Conservation (phyloP, 345 rosid genomes). For the Boechera stricta region DNA sequence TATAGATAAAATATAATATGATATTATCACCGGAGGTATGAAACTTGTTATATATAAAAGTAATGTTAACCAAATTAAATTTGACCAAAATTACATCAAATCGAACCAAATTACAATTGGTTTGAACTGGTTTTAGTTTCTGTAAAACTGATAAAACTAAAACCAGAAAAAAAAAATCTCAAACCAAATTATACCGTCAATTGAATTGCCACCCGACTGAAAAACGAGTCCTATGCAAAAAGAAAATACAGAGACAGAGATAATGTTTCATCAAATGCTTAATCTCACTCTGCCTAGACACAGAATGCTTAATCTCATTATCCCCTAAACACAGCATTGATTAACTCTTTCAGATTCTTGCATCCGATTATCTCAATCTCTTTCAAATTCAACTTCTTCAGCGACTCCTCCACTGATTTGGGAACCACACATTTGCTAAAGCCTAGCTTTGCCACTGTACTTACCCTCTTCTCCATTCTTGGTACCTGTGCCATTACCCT, state of each 20-base stretch:
- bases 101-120: neutral
- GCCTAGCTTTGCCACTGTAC: conserved; percentile 77
- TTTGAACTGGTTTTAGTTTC: conserved; percentile 1
- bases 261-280: neutral
- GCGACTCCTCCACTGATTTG: conserved; percentile 55
- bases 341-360: conserved; percentile 73
- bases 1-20: too few relatives aligned
- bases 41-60: too few relatives aligned
- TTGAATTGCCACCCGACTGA: neutral
- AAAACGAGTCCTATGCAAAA: too few relatives aligned
- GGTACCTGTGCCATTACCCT: conserved; percentile 61
- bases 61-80: neutral
- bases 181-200: neutral
- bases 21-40: too few relatives aligned
- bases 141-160: conserved; percentile 6
- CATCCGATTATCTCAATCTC: conserved; percentile 66
- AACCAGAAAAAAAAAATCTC: conserved; percentile 4
- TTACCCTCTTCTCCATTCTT: conserved; percentile 79
- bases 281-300: conserved; percentile 9
- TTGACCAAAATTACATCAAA: neutral
- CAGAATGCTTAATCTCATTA: neutral
- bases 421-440: conserved; percentile 80
- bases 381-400: conserved; percentile 47
- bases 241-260: neutral
- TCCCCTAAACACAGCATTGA: conserved; percentile 58